These are phyloP conservation scores for Ensete glaucum DNA, from an alignment of 176 grass and related monocot genomes.

Conservation along the genomic window DNA sequence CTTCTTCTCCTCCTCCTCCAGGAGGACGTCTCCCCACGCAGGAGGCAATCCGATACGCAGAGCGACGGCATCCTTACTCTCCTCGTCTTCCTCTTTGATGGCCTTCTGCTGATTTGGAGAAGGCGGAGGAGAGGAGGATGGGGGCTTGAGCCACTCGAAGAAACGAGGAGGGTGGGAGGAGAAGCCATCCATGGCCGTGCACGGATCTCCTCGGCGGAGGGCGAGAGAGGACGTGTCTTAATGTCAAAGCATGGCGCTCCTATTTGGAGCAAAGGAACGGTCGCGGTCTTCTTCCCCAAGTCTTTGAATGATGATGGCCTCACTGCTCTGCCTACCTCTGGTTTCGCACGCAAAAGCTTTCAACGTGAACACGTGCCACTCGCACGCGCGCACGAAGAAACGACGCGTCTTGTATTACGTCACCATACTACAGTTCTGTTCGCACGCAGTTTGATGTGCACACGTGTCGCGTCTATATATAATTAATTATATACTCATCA, in stretches of 20 bases:
- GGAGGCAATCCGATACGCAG: constrained; percentile 57
- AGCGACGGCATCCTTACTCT: constrained; percentile 23
- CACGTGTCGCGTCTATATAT: too few species aligned
- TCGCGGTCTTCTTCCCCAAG: not conserved
- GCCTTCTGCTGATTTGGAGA: constrained; percentile 10
- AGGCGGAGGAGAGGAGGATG: not conserved
- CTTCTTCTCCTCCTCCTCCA: constrained; percentile 16
- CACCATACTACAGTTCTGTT: too few species aligned
- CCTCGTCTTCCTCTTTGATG: constrained; percentile 29
- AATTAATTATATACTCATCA: too few species aligned
- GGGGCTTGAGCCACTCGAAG: constrained; percentile 49
- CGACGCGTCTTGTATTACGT: too few species aligned
- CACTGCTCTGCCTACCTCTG: too few species aligned
- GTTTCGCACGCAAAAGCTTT: not conserved
- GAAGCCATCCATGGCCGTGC: constrained; percentile 22
- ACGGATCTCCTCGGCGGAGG: not conserved
- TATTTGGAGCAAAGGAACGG: not conserved
- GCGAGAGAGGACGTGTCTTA: not conserved
- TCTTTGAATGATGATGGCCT: not conserved
- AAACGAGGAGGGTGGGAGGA: constrained; percentile 14
- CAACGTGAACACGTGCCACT: not conserved
- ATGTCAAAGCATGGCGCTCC: not conserved
- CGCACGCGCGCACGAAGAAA: too few species aligned
- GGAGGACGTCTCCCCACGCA: constrained; percentile 19
- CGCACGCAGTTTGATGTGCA: too few species aligned